phyloP scores from a whole-genome alignment of 345 rosid species.

The Boechera retrofracta region DNA sequence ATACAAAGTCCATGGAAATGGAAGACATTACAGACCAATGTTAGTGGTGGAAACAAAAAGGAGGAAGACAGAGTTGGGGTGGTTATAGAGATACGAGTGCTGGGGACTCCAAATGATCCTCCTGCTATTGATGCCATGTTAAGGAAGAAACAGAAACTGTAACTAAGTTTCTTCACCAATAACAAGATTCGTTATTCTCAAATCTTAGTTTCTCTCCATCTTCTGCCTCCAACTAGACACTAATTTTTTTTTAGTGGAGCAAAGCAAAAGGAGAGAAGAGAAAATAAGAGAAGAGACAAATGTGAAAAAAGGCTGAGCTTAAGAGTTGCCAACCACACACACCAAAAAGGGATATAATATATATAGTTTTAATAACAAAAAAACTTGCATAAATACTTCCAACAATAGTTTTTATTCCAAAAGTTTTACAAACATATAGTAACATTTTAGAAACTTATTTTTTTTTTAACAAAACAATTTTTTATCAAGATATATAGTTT shows the following conservation, averaged over 20 bases:
- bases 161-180: slow-evolving; percentile 21
- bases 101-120: slow-evolving; percentile 59
- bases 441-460: no score
- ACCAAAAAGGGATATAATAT: background rate
- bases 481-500: no score
- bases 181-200: slow-evolving; percentile 10
- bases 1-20: background rate
- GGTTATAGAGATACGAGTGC: slow-evolving; percentile 55
- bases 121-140: slow-evolving; percentile 64
- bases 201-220: slow-evolving; percentile 32
- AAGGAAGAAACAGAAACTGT: slow-evolving; percentile 7
- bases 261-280: slow-evolving; percentile 16
- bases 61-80: slow-evolving; percentile 46
- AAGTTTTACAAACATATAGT: background rate
- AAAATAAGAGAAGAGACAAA: slow-evolving; percentile 25
- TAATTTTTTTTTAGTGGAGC: slow-evolving; percentile 17
- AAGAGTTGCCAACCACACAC: slow-evolving; percentile 38
- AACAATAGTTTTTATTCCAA: background rate
- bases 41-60: slow-evolving; percentile 43
- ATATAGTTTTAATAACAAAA: no score
- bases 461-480: no score
- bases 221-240: slow-evolving; percentile 5
- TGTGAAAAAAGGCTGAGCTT: slow-evolving; percentile 18
- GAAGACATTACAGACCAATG: slow-evolving; percentile 51
- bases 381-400: no score